Conservation (phyloP, 2,329 filamentous ascomycete genomes). For the Fusarium acutatum region DNA sequence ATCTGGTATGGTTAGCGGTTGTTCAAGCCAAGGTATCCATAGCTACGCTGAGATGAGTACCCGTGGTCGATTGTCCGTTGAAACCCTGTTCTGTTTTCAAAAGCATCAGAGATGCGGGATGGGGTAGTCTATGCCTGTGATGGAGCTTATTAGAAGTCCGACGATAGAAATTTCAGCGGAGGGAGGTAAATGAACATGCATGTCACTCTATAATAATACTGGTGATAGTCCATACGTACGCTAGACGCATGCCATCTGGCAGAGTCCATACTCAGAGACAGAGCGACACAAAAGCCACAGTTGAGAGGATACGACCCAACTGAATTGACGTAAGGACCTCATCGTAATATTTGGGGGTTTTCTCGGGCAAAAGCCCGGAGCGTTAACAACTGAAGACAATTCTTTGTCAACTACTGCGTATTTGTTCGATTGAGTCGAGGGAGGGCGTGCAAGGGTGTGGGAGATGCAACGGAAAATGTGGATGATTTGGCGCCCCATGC, state of each 20-base stretch:
- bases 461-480: conserved; percentile 41
- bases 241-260: neutral
- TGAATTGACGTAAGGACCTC: neutral
- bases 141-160: conserved; percentile 6
- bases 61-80: neutral
- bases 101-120: conserved; percentile 5
- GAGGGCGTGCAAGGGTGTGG: conserved; percentile 39
- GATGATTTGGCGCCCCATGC: conserved; percentile 42
- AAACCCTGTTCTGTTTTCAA: neutral
- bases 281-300: conserved; percentile 5
- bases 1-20: neutral
- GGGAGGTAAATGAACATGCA: conserved; percentile 13
- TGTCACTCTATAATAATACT: conserved; percentile 13
- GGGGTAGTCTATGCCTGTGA: conserved; percentile 30
- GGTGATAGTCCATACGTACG: conserved; percentile 1
- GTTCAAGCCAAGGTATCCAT: neutral
- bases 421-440: conserved; percentile 32
- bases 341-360: neutral
- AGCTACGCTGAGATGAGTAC: neutral
- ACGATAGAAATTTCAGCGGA: conserved; percentile 20
- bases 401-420: neutral
- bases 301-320: neutral
- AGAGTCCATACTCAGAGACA: neutral
- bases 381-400: conserved; percentile 15
- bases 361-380: conserved; percentile 15